A percentile compares a stretch with the other conserved stretches of the same genome.
phyloP scores from a whole-genome alignment of 1,284 basidiomycete species.

The Ceratobasidium sp. region DNA sequence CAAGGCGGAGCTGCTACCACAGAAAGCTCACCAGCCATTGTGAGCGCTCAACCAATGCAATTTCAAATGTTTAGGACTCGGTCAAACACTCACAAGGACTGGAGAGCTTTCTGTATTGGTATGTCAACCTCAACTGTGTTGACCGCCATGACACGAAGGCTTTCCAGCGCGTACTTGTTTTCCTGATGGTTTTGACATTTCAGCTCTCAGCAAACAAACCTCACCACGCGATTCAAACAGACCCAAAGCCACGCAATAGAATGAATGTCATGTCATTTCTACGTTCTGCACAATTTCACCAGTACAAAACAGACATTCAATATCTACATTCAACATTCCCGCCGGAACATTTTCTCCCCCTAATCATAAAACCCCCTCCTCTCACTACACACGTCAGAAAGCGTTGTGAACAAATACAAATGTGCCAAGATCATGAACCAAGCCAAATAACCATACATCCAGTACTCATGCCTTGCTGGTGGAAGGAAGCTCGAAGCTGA shows the following conservation, averaged over 20 bases:
- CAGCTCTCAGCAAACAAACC: too few species aligned
- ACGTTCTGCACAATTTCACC: neutral
- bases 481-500: conserved; percentile 38
- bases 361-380: neutral
- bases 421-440: conserved; percentile 4
- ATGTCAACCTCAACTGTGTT: too few species aligned
- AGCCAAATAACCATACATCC: conserved; percentile 4
- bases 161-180: too few species aligned
- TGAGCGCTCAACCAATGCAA: too few species aligned
- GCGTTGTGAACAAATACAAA: conserved; percentile 37
- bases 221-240: too few species aligned
- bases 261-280: conserved; percentile 25
- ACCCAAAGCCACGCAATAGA: neutral
- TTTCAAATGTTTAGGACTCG: too few species aligned
- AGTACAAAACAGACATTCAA: conserved; percentile 16
- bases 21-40: too few species aligned
- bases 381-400: conserved; percentile 5
- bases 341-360: neutral
- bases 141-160: too few species aligned
- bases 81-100: too few species aligned
- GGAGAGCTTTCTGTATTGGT: too few species aligned
- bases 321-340: conserved; percentile 24
- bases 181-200: too few species aligned
- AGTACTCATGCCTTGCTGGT: conserved; percentile 26
- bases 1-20: too few species aligned